Evolutionary conservation across 106 monocot genomes (phyloP).

Genomic region (Dendrobium huoshanense): DNA sequence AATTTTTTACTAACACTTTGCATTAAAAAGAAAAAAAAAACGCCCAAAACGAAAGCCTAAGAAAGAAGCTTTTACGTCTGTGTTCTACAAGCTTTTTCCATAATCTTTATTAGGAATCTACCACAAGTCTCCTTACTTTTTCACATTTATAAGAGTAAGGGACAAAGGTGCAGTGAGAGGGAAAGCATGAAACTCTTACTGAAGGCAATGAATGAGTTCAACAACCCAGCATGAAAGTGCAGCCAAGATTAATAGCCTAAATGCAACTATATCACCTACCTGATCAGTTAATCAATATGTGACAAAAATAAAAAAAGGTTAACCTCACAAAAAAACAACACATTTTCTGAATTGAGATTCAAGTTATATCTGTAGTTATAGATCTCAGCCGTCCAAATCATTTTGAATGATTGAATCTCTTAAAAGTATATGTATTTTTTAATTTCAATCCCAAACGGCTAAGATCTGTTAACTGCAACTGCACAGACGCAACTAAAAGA

Average conservation of each 20-base stretch:
- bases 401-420: background rate
- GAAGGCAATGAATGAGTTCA: constrained; percentile 10
- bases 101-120: background rate
- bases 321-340: background rate
- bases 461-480: too few relatives aligned
- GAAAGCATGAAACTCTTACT: background rate
- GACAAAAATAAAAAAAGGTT: background rate
- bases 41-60: too few relatives aligned
- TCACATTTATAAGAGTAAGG: background rate
- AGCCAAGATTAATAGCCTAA: background rate
- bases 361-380: background rate
- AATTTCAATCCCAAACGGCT: too few relatives aligned
- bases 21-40: too few relatives aligned
- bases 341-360: background rate
- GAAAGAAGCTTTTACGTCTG: too few relatives aligned
- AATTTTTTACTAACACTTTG: too few relatives aligned
- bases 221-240: constrained; percentile 3
- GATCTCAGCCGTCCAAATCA: background rate
- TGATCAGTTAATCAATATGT: background rate
- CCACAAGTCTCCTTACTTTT: background rate
- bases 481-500: too few relatives aligned
- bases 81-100: background rate
- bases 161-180: background rate
- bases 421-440: too few relatives aligned
- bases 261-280: background rate